A percentile compares a stretch with the other conserved stretches of the same genome.
These are phyloP conservation scores for Blechomonas ayalai DNA, from an alignment of 208 protist genomes.

Conservation along the genomic window DNA sequence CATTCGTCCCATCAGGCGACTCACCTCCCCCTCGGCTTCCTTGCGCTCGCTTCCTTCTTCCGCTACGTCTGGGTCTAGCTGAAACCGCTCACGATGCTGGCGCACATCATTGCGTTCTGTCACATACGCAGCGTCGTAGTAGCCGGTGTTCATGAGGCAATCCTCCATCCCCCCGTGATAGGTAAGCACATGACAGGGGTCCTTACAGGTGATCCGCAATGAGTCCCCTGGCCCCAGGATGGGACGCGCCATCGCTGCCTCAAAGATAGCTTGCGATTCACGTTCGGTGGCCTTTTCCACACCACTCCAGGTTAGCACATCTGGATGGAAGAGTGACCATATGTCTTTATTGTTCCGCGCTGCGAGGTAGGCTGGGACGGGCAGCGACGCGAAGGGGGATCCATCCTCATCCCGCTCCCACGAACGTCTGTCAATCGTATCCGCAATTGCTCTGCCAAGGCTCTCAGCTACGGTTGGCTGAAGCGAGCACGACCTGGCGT, in stretches of 20 bases:
- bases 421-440: constrained; percentile 61
- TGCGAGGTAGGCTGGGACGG: constrained; percentile 15
- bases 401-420: constrained; percentile 12
- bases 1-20: constrained; percentile 12
- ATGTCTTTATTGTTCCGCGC: constrained; percentile 22
- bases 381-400: neutral
- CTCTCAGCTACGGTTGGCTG: constrained; percentile 35
- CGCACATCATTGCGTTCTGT: constrained; percentile 52
- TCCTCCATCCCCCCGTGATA: constrained; percentile 74
- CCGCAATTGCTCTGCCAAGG: constrained; percentile 56
- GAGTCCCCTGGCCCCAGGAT: constrained; percentile 45
- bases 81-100: constrained; percentile 59
- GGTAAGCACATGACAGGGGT: constrained; percentile 43
- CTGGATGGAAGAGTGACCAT: constrained; percentile 26
- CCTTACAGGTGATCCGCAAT: constrained; percentile 45
- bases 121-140: constrained; percentile 57
- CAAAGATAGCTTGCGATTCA: neutral
- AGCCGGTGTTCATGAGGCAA: constrained; percentile 85
- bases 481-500: constrained; percentile 71
- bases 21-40: neutral
- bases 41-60: constrained; percentile 4
- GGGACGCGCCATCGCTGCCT: constrained; percentile 10
- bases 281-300: neutral
- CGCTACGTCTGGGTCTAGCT: neutral
- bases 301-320: constrained; percentile 19